These are phyloP conservation scores for Parachlorella kessleri DNA, from an alignment of 139 green algal species.

Conservation along the genomic window DNA sequence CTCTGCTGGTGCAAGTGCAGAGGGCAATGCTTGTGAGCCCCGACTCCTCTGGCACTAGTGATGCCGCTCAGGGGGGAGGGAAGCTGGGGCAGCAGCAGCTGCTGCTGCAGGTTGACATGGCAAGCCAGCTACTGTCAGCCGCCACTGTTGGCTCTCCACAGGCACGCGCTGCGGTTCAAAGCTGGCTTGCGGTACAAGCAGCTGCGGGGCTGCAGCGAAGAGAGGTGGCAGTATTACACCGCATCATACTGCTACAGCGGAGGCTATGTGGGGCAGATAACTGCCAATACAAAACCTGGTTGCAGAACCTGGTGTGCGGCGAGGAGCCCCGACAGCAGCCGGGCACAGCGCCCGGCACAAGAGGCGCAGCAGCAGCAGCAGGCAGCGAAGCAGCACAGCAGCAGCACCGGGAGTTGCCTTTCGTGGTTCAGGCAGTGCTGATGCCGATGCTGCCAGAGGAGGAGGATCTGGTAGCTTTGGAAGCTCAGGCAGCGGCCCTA, in stretches of 20 bases:
- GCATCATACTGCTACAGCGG: constrained; percentile 14
- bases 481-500: constrained; percentile 2
- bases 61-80: not conserved
- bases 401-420: constrained; percentile 11
- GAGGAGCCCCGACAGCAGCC: no score
- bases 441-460: constrained; percentile 14
- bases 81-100: not conserved
- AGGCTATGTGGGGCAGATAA: not conserved
- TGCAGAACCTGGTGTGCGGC: not conserved
- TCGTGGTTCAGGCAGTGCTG: constrained; percentile 20
- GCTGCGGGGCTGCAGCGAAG: constrained; percentile 2
- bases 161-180: not conserved
- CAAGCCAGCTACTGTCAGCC: not conserved
- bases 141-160: no score
- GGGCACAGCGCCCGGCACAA: not conserved
- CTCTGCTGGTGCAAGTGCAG: not conserved
- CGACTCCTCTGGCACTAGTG: no score
- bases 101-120: not conserved
- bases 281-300: no score
- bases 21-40: not conserved
- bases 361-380: no score
- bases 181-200: not conserved
- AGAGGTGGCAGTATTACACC: not conserved
- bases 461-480: not conserved
- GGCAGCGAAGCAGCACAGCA: not conserved